Conservation (phyloP, 441 rosid species). For the Bruguiera hainesii region DNA sequence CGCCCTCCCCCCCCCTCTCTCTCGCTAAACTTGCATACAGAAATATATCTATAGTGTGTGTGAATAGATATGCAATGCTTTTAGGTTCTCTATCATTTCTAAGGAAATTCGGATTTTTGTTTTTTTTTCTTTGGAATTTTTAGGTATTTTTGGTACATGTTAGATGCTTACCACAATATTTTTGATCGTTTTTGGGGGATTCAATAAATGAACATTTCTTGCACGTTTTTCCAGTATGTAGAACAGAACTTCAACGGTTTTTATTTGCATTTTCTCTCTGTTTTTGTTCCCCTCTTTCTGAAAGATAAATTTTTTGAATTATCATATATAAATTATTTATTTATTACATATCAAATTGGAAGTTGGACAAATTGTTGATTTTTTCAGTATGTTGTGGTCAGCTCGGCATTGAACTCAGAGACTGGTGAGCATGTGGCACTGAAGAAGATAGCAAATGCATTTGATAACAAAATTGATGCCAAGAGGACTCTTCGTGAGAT, state of each 20-base stretch:
- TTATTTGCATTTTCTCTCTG: neutral
- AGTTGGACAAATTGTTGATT: neutral
- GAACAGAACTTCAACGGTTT: too few species aligned
- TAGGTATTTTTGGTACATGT: neutral
- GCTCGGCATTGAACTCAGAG: slow-evolving; percentile 70
- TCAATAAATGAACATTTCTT: neutral
- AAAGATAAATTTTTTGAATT: neutral
- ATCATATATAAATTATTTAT: neutral
- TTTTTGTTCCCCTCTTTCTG: neutral
- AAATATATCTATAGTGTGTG: neutral
- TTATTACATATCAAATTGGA: neutral
- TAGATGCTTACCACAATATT: neutral
- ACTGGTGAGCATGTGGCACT: slow-evolving; percentile 72
- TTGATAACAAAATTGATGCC: slow-evolving; percentile 65
- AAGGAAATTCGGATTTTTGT: neutral
- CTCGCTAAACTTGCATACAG: neutral
- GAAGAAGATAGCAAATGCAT: slow-evolving; percentile 78
- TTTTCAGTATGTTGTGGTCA: slow-evolving; percentile 17
- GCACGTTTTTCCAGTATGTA: neutral
- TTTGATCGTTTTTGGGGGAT: neutral
- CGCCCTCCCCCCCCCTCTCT: neutral
- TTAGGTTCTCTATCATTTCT: neutral
- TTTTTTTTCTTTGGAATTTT: neutral
- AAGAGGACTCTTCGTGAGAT: slow-evolving; percentile 94
- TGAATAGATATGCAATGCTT: neutral